These are phyloP conservation scores for Periconia sp. DNA, from an alignment of 2,329 filamentous ascomycete species.

Conservation along the genomic window DNA sequence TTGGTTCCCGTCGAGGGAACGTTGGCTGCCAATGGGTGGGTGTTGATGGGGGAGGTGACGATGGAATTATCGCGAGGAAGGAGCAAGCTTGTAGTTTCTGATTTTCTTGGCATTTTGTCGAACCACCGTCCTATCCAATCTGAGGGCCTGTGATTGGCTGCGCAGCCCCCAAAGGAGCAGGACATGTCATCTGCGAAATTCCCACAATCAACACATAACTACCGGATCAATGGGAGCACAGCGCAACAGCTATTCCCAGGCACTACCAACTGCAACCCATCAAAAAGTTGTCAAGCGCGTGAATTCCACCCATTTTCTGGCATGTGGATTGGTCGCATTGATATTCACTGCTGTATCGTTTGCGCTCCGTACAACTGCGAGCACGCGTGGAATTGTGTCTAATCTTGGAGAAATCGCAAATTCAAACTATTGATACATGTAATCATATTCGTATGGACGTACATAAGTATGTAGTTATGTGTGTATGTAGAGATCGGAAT, in stretches of 20 bases:
- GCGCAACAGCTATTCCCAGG: no score
- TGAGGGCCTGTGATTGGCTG: not conserved
- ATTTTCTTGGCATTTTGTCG: slow-evolving; percentile 1
- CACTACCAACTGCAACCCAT: no score
- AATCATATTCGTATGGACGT: no score
- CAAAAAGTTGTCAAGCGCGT: no score
- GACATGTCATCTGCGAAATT: not conserved
- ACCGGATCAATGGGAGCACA: not conserved
- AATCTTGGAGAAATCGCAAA: no score
- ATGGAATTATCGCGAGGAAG: slow-evolving; percentile 19
- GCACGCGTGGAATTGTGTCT: no score
- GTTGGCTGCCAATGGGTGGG: slow-evolving; percentile 41
- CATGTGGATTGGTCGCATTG: no score
- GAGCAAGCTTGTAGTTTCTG: slow-evolving; percentile 6
- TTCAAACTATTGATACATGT: no score
- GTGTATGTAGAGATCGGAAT: not conserved
- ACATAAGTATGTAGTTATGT: not conserved
- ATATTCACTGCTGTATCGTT: no score
- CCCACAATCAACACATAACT: not conserved
- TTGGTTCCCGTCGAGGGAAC: slow-evolving; percentile 39
- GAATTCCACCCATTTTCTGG: no score
- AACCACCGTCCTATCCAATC: not conserved
- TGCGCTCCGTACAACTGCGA: no score
- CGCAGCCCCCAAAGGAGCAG: not conserved
- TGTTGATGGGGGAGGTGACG: slow-evolving; percentile 32